Evolutionary conservation across 108 stramenopile genomes (phyloP), one percentile per base, ranked within the genome.

Genomic region (Bacterosira constricta): DNA sequence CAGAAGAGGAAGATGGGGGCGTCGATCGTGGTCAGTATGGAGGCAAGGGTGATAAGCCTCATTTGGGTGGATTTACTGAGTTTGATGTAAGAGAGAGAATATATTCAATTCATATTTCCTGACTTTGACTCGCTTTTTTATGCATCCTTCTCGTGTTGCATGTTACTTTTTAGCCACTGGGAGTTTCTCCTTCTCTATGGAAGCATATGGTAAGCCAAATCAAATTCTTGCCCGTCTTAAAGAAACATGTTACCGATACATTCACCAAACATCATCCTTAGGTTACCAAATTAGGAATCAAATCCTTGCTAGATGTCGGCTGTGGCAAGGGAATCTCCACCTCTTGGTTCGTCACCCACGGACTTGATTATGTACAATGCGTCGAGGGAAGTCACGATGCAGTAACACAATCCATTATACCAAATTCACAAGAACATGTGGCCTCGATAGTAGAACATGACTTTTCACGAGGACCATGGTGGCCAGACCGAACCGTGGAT

Each of bases 301-400:
- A 90, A 61, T 80, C 80, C 0, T 13, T 95, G 2, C 50, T 95
- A 0, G 94, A 95, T 68, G 87, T 95, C 0, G 94, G 94, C 35
- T 95, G 94, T 58, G 94, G 91, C 0, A 83, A 74, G 29, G 94
- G 94, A 11, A 72, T 84, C 4, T 75, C 71, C 15, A 87, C 91
- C 0, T 54, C 63, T 1, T 95, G 90, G 88, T 95, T 95, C 50
- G 44, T 76, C 35, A 32, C 66, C 1, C 88, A 91, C 59, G 90
- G 88, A 25, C 56, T 86, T 18, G 69, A 85, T 12, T 79, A 63
- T 41, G 79, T 81, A 0, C 61, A 76, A 20, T 95, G 93, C 64
- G 88, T 88, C 8, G 93, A 95, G 74, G 90, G 94, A 18, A 77
- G 77, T 63, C 90, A 91, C 59, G 94, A 95, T 61, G 94, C 91